Evolutionary conservation across 108 stramenopile species (phyloP), one percentile per base, ranked within the genome.

Genomic region (Cyclotella choctawhatcheeana): DNA sequence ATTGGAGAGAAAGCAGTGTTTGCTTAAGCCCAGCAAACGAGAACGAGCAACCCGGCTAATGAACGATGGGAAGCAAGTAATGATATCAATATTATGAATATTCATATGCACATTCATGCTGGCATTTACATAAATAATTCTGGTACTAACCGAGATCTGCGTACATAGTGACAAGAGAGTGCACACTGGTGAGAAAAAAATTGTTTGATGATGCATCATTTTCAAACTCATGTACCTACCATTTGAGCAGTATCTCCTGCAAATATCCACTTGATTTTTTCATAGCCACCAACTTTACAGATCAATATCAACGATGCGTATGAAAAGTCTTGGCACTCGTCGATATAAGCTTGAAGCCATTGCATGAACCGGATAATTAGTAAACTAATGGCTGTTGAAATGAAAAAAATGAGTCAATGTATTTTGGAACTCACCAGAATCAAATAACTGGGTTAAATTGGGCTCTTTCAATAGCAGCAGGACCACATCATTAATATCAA

Each of bases 191-290:
- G n/a, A 56, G 25, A 56, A 16, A 22, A 13, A 22, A 8, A 56
- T 17, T 7, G n/a, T n/a, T n/a, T n/a, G n/a, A n/a, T n/a, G n/a
- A n/a, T n/a, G n/a, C n/a, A n/a, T n/a, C n/a, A n/a, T n/a, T n/a
- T n/a, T 24, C 55, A 56, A 16, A 26, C 3, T 34, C 27, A 25
- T 22, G 16, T 31, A 4, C 33, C 34, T 60, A 34, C 35, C 37
- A 60, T 37, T 52, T 78, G 77, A 35, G 77, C 77, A 32, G 77
- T 58, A 34, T 78, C 77, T 24, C 77, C 77, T 13, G 70, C 77
- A 52, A 37, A 71, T 29, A 78, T 58, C 77, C 77, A 78, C 10
- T 64, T 61, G 31, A 71, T 24, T 18, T 33, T 64, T 14, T 51
- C 30, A 3, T 14, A 48, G 4, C 77, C 77, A 40, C 69, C 77